Conservation (phyloP, 257 asterid species). For the Eustoma russellianum region DNA sequence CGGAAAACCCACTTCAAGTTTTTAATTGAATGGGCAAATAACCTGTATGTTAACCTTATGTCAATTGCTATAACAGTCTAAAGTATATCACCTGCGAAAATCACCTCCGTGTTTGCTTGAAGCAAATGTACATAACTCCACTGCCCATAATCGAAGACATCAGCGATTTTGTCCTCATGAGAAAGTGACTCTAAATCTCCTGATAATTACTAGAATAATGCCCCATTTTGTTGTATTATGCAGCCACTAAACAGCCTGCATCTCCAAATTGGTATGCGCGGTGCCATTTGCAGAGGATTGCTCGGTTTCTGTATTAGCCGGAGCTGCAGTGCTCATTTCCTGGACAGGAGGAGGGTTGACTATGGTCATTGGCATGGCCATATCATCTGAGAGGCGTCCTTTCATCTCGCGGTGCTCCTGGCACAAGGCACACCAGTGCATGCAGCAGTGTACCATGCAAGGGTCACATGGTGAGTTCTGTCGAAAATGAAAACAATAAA, state of each 20-base stretch:
- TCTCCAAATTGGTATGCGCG: slow-evolving; percentile 51
- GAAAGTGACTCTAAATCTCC: background rate
- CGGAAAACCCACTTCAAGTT: too few species aligned
- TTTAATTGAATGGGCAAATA: too few species aligned
- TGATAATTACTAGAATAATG: background rate
- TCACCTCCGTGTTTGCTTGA: background rate
- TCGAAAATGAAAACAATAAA: slow-evolving; percentile 8
- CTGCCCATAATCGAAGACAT: too few species aligned
- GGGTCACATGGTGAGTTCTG: slow-evolving; percentile 98
- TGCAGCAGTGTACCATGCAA: slow-evolving; percentile 90
- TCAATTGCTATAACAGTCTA: too few species aligned
- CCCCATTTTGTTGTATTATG: background rate
- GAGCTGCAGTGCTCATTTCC: slow-evolving; percentile 20
- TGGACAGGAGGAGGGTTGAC: slow-evolving; percentile 88
- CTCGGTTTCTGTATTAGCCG: slow-evolving; percentile 12
- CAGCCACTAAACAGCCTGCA: slow-evolving; percentile 51
- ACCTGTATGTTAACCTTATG: too few species aligned
- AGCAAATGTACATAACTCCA: too few species aligned
- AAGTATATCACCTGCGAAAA: too few species aligned
- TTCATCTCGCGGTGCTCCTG: slow-evolving; percentile 99
- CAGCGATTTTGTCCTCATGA: background rate
- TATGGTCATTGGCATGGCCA: slow-evolving; percentile 60
- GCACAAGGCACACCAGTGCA: slow-evolving; percentile 97
- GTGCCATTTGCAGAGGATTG: slow-evolving; percentile 41
- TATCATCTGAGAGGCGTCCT: slow-evolving; percentile 59